Evolutionary conservation across 2,329 filamentous ascomycete species (phyloP).

Genomic region (Chrysosporium queenslandicum): DNA sequence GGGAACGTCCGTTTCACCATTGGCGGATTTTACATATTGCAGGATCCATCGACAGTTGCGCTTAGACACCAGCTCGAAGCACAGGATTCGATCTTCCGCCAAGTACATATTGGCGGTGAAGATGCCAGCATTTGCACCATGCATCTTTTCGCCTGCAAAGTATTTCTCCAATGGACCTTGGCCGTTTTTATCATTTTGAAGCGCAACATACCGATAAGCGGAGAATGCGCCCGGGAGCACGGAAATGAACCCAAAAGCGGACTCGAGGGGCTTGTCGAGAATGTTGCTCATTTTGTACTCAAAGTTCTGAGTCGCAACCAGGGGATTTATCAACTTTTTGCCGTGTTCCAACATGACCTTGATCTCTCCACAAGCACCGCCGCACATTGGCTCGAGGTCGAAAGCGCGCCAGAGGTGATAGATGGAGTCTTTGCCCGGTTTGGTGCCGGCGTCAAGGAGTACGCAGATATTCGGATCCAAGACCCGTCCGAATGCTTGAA

Average conservation of each 20-base stretch:
- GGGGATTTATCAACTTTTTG: slow-evolving; percentile 80
- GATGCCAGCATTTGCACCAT: slow-evolving; percentile 83
- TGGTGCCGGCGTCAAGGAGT: slow-evolving; percentile 88
- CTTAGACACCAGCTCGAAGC: slow-evolving; percentile 81
- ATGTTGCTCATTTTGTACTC: slow-evolving; percentile 99
- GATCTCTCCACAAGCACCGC: slow-evolving; percentile 94
- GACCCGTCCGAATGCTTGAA: slow-evolving; percentile 87
- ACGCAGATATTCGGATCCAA: slow-evolving; percentile 95
- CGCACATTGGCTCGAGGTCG: slow-evolving; percentile 94
- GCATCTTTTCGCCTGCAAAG: slow-evolving; percentile 92
- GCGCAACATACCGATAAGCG: slow-evolving; percentile 87
- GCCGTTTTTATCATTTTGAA: slow-evolving; percentile 94
- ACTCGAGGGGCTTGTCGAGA: slow-evolving; percentile 92
- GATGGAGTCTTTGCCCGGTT: slow-evolving; percentile 85
- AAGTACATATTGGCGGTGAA: slow-evolving; percentile 77
- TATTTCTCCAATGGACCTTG: slow-evolving; percentile 92
- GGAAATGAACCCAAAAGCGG: slow-evolving; percentile 93
- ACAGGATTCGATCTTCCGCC: slow-evolving; percentile 43
- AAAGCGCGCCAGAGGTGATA: slow-evolving; percentile 99
- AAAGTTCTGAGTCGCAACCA: slow-evolving; percentile 95
- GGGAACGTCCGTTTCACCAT: slow-evolving; percentile 92
- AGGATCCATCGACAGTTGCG: slow-evolving; percentile 95
- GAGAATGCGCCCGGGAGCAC: slow-evolving; percentile 96
- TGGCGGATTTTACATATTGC: slow-evolving; percentile 96
- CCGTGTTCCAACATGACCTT: slow-evolving; percentile 89